A percentile compares a stretch with the other conserved stretches of the same genome.
These are phyloP conservation scores for Alternaria incomplexa DNA, from an alignment of 2,329 filamentous ascomycete species.

Conservation along the genomic window DNA sequence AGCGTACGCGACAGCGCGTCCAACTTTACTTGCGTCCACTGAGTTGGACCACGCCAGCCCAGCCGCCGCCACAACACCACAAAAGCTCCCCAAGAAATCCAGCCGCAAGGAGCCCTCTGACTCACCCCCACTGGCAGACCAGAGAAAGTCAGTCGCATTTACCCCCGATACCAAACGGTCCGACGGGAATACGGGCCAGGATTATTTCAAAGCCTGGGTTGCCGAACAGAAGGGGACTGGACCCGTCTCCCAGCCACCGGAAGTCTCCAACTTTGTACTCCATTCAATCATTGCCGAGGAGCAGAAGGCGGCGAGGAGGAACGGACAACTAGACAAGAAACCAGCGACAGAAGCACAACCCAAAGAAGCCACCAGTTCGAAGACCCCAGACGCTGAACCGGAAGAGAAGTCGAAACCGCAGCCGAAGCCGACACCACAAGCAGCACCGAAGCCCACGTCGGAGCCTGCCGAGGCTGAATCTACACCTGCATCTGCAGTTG, in stretches of 20 bases:
- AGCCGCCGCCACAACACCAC: constrained; percentile 21
- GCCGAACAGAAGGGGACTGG: constrained; percentile 39
- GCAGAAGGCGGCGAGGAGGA: constrained; percentile 19
- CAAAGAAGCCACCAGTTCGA: constrained; percentile 6
- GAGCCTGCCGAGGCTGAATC: neutral
- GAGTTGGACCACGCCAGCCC: constrained; percentile 27
- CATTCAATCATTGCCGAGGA: constrained; percentile 24
- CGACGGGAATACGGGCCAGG: constrained; percentile 62
- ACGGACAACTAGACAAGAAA: constrained; percentile 24
- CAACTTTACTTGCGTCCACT: constrained; percentile 40
- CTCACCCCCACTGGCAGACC: constrained; percentile 35
- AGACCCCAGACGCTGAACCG: neutral
- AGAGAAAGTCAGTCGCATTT: constrained; percentile 68
- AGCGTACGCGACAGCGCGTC: constrained; percentile 11
- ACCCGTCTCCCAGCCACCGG: constrained; percentile 26
- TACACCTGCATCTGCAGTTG: neutral
- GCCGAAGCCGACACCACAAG: neutral
- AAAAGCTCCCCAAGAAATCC: constrained; percentile 18
- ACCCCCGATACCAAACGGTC: constrained; percentile 66
- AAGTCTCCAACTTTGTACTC: constrained; percentile 35
- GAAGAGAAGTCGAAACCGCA: neutral
- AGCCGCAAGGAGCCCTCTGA: constrained; percentile 25
- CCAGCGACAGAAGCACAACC: constrained; percentile 6
- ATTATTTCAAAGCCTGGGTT: constrained; percentile 60
- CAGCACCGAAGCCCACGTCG: neutral